These are phyloP conservation scores for Oryza punctata DNA, from an alignment of 176 grass and related monocot genomes.

Conservation along the genomic window DNA sequence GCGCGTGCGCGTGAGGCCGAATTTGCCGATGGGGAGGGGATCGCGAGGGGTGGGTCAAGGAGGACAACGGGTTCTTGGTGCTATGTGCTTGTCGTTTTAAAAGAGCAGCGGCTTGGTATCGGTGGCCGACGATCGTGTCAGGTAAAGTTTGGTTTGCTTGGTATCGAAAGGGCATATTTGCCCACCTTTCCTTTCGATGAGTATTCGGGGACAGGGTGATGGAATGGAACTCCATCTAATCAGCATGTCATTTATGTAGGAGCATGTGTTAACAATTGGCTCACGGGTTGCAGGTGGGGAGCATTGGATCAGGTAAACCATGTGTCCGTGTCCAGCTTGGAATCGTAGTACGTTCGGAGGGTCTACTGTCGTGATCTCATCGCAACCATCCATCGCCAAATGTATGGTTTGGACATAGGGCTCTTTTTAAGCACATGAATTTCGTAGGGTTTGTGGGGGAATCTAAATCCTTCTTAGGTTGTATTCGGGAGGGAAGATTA, in stretches of 20 bases:
- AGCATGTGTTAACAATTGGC: not conserved
- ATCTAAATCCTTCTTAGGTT: too few relatives aligned
- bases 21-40: too few relatives aligned
- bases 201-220: not conserved
- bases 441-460: too few relatives aligned
- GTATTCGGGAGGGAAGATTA: too few relatives aligned
- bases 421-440: too few relatives aligned
- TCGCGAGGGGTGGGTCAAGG: too few relatives aligned
- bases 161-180: not conserved
- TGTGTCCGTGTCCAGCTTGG: too few relatives aligned
- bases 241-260: not conserved
- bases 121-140: not conserved
- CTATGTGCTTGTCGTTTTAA: conserved; percentile 9
- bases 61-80: not conserved
- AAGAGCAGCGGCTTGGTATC: not conserved
- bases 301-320: not conserved
- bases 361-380: not conserved
- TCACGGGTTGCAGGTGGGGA: not conserved
- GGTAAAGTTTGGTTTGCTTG: not conserved
- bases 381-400: too few relatives aligned
- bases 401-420: too few relatives aligned
- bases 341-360: too few relatives aligned
- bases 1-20: too few relatives aligned
- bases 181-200: not conserved
- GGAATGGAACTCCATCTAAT: not conserved